Conservation (phyloP, 2,329 filamentous ascomycete species). For the Aspergillus latus region DNA sequence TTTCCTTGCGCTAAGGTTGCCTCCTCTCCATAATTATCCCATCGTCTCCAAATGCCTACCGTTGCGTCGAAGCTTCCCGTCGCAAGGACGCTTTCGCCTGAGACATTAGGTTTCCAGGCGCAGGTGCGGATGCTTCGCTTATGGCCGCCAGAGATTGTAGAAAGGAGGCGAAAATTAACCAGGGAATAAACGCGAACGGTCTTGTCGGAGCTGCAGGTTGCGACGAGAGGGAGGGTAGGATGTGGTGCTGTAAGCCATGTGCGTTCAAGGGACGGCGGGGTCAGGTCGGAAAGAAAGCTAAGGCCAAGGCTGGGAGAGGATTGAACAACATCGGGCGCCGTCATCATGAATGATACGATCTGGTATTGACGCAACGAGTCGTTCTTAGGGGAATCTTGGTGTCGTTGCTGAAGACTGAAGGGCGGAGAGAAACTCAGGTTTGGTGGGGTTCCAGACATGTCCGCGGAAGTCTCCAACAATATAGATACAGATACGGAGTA, state of each 20-base stretch:
- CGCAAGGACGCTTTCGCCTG: conserved; percentile 72
- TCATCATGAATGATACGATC: not conserved
- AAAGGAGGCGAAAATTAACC: conserved; percentile 73
- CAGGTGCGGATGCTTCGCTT: conserved; percentile 82
- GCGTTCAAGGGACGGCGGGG: conserved; percentile 57
- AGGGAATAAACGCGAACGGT: conserved; percentile 88
- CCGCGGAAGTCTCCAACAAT: not conserved
- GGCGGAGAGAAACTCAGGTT: not conserved
- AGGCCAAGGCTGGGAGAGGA: not conserved
- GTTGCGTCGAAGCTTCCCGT: conserved; percentile 94
- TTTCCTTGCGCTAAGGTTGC: conserved; percentile 13
- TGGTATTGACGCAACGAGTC: not conserved
- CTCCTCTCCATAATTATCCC: conserved; percentile 46
- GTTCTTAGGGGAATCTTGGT: not conserved
- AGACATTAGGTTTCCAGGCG: conserved; percentile 78
- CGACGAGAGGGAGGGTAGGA: conserved; percentile 80
- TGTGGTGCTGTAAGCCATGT: conserved; percentile 86
- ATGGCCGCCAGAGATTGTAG: conserved; percentile 80
- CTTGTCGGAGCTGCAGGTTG: conserved; percentile 83
- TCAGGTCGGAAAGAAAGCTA: conserved; percentile 41
- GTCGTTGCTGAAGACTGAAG: not conserved
- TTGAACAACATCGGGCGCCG: not conserved
- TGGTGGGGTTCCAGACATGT: not conserved
- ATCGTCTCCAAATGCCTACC: conserved; percentile 77
- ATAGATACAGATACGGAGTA: not conserved